A percentile compares a stretch with the other conserved stretches of the same genome.
phyloP scores from a whole-genome alignment of 768 basidiomycete species.

The Kwoniella bestiolae region DNA sequence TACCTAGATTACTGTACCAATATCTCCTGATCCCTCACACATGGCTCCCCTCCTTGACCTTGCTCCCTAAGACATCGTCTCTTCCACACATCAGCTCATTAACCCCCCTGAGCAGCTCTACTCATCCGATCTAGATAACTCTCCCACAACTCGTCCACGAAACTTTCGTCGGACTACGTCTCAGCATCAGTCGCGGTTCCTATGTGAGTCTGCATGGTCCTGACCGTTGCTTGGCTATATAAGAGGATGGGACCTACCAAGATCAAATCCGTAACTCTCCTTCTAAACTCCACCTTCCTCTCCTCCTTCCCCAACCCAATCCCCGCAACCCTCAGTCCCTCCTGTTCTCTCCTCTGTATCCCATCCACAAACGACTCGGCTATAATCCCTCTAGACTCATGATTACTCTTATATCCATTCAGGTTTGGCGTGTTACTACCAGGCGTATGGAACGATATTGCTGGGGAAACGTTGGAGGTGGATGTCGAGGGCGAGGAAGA shows the following conservation, averaged over 20 bases:
- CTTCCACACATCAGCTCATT: neutral
- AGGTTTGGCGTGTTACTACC: neutral
- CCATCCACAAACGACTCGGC: constrained; percentile 21
- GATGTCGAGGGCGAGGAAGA: neutral
- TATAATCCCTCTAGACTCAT: constrained; percentile 4
- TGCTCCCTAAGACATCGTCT: neutral
- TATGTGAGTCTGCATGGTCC: too few species aligned
- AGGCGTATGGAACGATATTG: constrained; percentile 9
- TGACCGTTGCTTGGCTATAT: too few species aligned
- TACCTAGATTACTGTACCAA: neutral
- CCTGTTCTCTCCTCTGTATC: constrained; percentile 8
- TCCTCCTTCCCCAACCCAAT: constrained; percentile 14
- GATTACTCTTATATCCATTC: constrained; percentile 5
- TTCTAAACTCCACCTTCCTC: constrained; percentile 22
- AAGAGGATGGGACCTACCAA: too few species aligned
- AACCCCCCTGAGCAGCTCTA: constrained; percentile 16
- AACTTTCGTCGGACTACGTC: constrained; percentile 37
- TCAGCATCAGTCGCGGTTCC: neutral
- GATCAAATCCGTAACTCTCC: constrained; percentile 28
- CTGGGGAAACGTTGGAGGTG: neutral
- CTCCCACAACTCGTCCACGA: constrained; percentile 44
- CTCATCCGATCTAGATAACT: constrained; percentile 32
- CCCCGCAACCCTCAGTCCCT: constrained; percentile 6
- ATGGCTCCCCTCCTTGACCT: neutral
- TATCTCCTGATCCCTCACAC: neutral